Base-by-base conservation (phyloP, 2,329 filamentous ascomycete species). In the Cadophora malorum region DNA sequence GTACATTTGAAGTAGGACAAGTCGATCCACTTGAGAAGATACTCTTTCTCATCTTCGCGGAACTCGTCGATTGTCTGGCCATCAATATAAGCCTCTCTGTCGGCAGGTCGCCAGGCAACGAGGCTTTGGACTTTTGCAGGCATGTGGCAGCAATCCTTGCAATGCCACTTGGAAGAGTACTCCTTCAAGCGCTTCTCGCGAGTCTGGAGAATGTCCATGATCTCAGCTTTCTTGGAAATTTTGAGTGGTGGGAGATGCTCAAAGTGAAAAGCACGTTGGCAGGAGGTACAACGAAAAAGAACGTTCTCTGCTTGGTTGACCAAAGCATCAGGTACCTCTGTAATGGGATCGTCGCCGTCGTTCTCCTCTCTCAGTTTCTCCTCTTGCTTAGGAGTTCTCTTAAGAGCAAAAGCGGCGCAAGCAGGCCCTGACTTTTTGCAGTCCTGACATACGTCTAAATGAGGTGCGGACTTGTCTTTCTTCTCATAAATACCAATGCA, bases 1-100 rank as follows among this genome's bases (percentile, higher is more conserved):
- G 83, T 84, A 64, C 92, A 93, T 71, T 92, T 90, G 70, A 90
- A 91, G 75, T 97, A 96, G 0, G 95, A 97, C 66, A 87, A 84
- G 0, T 84, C 83, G 55, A 91, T 88, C 93, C 94, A 98, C 77
- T 96, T 97, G 74, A 99, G 81, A 2, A 99, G 85, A 75, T 98
- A 99, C 73, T 97, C 93, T 72, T 94, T 94, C n/a, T 91, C 84
- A 65, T 93, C 91, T 75, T 96, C 91, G 12, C 81, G 79, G n/a
- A 92, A 80, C 64, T 86, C 80, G 33, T 87, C 80, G 59, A 84
- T 83, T 0, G 82, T 80, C 63, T 84, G 81, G 1, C 85, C 86
- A 4, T 83, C 76, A 16, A 80, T 78, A 73, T 90, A 90, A 1
- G 79, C 80, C 14, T 87, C 82, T 28, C 85, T 81, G 73, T 91